These are phyloP conservation scores for Pleurotus tuber-regium DNA, from an alignment of 768 basidiomycete species.

Conservation along the genomic window DNA sequence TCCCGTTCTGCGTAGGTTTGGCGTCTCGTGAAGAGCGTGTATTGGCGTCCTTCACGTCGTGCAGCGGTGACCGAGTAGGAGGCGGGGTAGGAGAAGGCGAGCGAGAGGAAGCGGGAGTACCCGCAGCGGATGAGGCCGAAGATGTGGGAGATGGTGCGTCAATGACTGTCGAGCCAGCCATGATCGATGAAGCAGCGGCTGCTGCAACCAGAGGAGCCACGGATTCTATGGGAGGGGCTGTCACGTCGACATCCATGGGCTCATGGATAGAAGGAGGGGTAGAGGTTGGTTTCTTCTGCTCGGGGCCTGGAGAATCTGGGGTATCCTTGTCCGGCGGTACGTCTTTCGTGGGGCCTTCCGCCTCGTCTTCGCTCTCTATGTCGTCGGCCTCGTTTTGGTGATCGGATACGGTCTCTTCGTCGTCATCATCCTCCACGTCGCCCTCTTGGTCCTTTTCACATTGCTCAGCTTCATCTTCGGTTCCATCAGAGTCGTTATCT, in stretches of 20 bases:
- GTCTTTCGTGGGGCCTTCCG: conserved; percentile 12
- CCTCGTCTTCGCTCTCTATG: conserved; percentile 18
- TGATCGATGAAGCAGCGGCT: conserved; percentile 46
- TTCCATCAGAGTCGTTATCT: conserved; percentile 9
- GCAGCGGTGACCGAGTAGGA: conserved; percentile 1
- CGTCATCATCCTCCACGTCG: conserved; percentile 15
- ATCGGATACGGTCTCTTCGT: conserved; percentile 11
- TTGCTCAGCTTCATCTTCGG: conserved; percentile 24
- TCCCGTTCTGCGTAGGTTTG: conserved; percentile 6
- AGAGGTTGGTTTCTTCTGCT: conserved; percentile 16
- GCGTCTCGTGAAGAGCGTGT: conserved; percentile 14
- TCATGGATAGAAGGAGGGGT: conserved; percentile 22
- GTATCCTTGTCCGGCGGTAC: conserved; percentile 12
- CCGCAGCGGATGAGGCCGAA: conserved; percentile 27
- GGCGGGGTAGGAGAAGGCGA: conserved; percentile 19
- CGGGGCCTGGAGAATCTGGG: conserved; percentile 13
- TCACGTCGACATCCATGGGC: conserved; percentile 30
- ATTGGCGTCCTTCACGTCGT: not conserved
- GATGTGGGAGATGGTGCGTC: conserved; percentile 34
- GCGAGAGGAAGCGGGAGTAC: conserved; percentile 37
- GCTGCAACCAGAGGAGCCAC: conserved; percentile 30
- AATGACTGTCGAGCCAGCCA: conserved; percentile 41
- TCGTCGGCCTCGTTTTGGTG: conserved; percentile 12
- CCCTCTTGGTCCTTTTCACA: conserved; percentile 24
- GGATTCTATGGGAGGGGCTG: conserved; percentile 23